phyloP scores from a whole-genome alignment of 2,329 filamentous ascomycete genomes.

The Neofusicoccum umdonicola region DNA sequence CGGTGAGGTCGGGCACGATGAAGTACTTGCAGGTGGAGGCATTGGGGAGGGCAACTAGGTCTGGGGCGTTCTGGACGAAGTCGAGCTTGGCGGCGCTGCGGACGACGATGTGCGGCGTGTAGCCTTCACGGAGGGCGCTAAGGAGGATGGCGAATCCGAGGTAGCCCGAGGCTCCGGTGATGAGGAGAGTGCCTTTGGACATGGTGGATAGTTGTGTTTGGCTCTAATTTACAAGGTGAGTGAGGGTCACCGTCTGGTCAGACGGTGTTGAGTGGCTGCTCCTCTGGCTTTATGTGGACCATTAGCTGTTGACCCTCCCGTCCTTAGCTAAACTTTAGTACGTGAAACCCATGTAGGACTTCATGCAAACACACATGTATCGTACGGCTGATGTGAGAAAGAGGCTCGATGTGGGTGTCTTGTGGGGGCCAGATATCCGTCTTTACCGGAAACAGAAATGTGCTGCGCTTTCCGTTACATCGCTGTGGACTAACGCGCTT shows the following conservation, averaged over 20 bases:
- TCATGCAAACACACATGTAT: neutral
- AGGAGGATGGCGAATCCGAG: conserved; percentile 30
- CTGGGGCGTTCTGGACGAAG: neutral
- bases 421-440: neutral
- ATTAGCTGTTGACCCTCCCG: too few species aligned
- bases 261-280: too few species aligned
- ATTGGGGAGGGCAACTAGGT: conserved; percentile 7
- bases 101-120: conserved; percentile 31
- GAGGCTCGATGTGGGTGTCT: neutral
- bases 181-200: conserved; percentile 21
- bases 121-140: conserved; percentile 28
- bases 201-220: neutral
- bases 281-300: too few species aligned
- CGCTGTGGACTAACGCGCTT: too few species aligned
- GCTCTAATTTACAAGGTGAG: too few species aligned
- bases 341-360: neutral
- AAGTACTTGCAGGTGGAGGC: conserved; percentile 21
- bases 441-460: neutral
- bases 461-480: too few species aligned
- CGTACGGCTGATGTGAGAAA: neutral
- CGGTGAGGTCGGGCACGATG: conserved; percentile 37
- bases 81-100: conserved; percentile 20
- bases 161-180: conserved; percentile 36
- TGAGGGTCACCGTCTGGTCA: too few species aligned
- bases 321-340: too few species aligned